A percentile compares a stretch with the other conserved stretches of the same genome.
Evolutionary conservation across 306 rosid genomes (phyloP).

Genomic region (Gleditsia sinensis): DNA sequence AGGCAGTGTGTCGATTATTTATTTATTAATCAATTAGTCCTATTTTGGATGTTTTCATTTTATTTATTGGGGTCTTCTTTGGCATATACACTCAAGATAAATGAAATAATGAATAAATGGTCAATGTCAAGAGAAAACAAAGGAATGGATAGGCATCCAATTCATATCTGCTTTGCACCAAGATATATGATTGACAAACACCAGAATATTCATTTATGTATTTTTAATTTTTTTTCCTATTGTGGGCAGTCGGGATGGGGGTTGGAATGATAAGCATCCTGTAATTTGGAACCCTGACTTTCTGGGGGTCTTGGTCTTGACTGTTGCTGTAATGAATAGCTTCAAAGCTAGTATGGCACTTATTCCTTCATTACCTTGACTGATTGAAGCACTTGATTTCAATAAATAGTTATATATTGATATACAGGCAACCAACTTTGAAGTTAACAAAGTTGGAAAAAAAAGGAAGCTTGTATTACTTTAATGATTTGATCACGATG

Average conservation of each 20-base stretch:
- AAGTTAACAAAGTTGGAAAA: constrained; percentile 10
- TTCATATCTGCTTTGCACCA: constrained; percentile 3
- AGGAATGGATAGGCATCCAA: constrained; percentile 11
- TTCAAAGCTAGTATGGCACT: background rate
- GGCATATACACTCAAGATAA: constrained; percentile 3
- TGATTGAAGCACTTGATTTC: background rate
- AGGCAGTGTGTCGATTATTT: background rate
- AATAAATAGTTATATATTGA: background rate
- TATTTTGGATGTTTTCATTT: constrained; percentile 7
- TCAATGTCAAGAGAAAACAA: background rate
- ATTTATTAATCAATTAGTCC: background rate
- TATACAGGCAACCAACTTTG: background rate
- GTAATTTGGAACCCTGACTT: background rate
- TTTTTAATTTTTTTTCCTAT: background rate
- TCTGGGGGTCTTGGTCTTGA: background rate
- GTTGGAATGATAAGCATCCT: background rate
- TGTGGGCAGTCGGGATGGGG: no score
- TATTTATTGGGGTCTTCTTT: constrained; percentile 17
- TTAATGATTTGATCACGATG: background rate
- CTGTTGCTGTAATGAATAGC: background rate
- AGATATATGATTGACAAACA: background rate
- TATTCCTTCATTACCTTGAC: background rate
- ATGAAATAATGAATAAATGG: constrained; percentile 10
- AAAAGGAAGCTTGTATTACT: constrained; percentile 8
- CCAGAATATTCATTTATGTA: background rate